Base-by-base conservation (phyloP, 176 grass and related monocot species). In the Triticum monococcum region DNA sequence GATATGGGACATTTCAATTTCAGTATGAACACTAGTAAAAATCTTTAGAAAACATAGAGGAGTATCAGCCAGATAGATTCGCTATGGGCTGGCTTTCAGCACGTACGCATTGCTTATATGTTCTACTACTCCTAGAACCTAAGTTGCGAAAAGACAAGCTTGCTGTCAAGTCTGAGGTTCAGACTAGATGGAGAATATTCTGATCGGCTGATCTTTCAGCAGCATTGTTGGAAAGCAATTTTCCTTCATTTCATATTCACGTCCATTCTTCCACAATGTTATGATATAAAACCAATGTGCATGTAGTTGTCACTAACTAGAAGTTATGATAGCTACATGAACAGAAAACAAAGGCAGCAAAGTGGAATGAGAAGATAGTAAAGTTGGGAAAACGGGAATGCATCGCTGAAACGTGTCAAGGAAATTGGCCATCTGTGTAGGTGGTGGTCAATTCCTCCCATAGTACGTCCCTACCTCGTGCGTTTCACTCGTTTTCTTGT, bases 121-220 rank as follows among this genome's bases (percentile, higher is more conserved):
- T 37, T 64, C 3, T 22, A 6, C 54, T 78, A n/a, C n/a, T n/a
- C n/a, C n/a, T n/a, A n/a, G n/a, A n/a, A n/a, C n/a, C n/a, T n/a
- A n/a, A 52, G 30, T 14, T 30, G 11, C 50, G 23, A 78, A 64
- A 70, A 40, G 37, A 63, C 64, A 82, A 78, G n/a, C 38, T 90
- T 90, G 3, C 79, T 73, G 41, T 73, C 66, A 74, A 59, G 1
- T 86, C 84, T 62, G 22, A 37, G 38, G 38, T 83, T 72, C 20
- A 87, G 79, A 65, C 17, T 31, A 20, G 31, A 72, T 13, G 0
- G 2, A 32, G 43, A 79, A 90, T 87, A 87, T 83, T 57, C 84
- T 83, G 73, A 83, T 45, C 22, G 17, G 43, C 73, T 82, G 72
- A 83, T 72, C 80, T 87, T 79, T 90, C 66, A 68, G 57, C 25